Evolutionary conservation across 177 flowering plant genomes (phyloP), one percentile per base, ranked within the genome.

Genomic region (Vitis hybrid): DNA sequence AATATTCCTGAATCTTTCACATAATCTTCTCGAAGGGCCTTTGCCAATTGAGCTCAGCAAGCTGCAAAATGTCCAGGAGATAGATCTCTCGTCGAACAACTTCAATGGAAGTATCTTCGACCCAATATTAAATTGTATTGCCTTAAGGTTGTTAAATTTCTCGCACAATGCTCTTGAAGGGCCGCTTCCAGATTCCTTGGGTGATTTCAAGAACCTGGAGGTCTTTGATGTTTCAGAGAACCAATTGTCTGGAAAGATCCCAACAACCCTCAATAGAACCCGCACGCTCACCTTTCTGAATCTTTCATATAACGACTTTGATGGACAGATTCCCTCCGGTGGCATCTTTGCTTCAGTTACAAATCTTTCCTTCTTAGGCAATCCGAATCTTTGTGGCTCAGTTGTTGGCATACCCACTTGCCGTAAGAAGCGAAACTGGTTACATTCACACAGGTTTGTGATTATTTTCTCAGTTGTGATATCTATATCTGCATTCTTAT

Each of bases 21-120:
- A 82, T 48, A 87, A 87, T 72, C 67, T 56, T 35, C 81, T 87
- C 30, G 75, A 79, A 56, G 90, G 90, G 57, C 70, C 74, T 10
- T 63, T 87, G 51, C 90, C 88, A 11, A 46, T 80, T 19, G 88
- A 83, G 68, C 76, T 85, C 19, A 82, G 87, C 75, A 78, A 83
- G 72, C 52, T 87, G 63, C 79, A 75, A 58, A 74, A 70, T n/a
- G 79, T 85, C 35, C 77, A 62, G 57, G 87, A 71, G 56, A 82
- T 87, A 0, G 88, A 87, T 65, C 66, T 87, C 15, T 87, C 88
- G 19, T 80, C 81, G 1, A 85, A 87, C 64, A 76, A 79, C 8
- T 61, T 87, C 67, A 74, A 27, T 24, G 88, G 87, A 18, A 71
- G 17, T 48, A 74, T 85, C 52, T 76, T 74, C 65, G 68, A 75